Base-by-base conservation (phyloP, 331 rosid species). In the Pyracantha coccinea region DNA sequence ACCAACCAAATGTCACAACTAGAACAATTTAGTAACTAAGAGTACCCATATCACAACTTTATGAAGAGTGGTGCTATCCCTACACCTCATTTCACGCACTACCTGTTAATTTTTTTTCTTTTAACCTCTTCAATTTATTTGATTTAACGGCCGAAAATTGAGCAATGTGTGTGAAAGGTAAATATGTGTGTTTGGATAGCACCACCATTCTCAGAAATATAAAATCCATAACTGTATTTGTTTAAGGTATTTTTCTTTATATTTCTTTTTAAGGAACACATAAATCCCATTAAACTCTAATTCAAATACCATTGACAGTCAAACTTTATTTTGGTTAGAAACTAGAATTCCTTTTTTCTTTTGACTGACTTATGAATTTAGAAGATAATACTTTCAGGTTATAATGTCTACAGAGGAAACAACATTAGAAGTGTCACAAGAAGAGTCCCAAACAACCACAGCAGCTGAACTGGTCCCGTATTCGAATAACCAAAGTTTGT, bases 401-500 rank as follows among this genome's bases (percentile, higher is more conserved):
- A 29, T 9, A 23, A 8, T 11, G 27, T 62, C 60, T 72, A 74
- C 16, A 7, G 45, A 72, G 71, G 84, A 25, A 50, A 63, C 55
- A 76, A 82, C 47, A 84, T 15, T 20, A 82, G 32, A 71, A 82
- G 45, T 68, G 54, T 19, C 61, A 73, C 53, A 31, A 71, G 45
- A 75, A 78, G 54, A 54, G 80, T 38, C 53, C 63, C 81, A 35
- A 84, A 68, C 72, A 68, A 52, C 86, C 85, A 82, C 59, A 55
- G 55, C 67, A 76, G 35, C 24, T 50, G 69, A 52, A 77, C 12
- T 25, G 85, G 83, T 72, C 79, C 72, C 71, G 65, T 74, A 60
- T 67, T 74, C 57, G 7, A 27, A 71, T 66, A 27, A 21, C 86
- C 85, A 70, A 67, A 79, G 81, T 87, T 72, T 0, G 83, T 35